These are phyloP conservation scores for Ormosia semicastrata DNA, from an alignment of 306 rosid genomes.

Conservation along the genomic window DNA sequence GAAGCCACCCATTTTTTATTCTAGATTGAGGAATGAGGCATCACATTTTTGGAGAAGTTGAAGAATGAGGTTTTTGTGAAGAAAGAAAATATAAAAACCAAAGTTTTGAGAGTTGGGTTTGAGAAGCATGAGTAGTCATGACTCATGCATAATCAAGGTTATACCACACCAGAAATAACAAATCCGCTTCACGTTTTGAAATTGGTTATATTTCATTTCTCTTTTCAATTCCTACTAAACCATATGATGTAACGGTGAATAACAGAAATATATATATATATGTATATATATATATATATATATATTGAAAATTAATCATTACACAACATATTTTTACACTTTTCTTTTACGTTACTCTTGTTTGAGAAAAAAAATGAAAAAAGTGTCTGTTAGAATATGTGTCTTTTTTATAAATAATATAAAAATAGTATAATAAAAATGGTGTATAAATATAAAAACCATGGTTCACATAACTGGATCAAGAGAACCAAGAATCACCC, in stretches of 20 bases:
- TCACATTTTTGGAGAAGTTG: constrained; percentile 29
- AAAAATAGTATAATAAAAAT: no score
- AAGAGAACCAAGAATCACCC: no score
- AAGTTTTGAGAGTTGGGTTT: not conserved
- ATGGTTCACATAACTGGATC: no score
- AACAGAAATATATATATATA: not conserved
- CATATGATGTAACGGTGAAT: not conserved
- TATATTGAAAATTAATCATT: no score
- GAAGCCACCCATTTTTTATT: not conserved
- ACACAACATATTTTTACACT: no score
- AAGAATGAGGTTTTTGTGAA: constrained; percentile 27
- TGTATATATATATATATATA: no score
- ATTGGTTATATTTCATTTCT: not conserved
- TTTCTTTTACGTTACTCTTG: no score
- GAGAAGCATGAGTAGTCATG: not conserved
- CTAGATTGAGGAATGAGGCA: not conserved
- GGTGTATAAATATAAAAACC: no score
- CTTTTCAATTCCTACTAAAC: not conserved
- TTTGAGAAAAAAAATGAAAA: no score
- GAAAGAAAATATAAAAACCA: not conserved
- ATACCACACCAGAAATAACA: not conserved
- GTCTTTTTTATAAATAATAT: no score
- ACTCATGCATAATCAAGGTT: not conserved
- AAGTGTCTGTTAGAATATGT: no score
- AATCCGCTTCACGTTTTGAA: not conserved